Percentiles rank a stretch among this genome's conserved stretches.
Evolutionary conservation across 768 basidiomycete genomes (phyloP).

Genomic region (Ephemerocybe angulata): DNA sequence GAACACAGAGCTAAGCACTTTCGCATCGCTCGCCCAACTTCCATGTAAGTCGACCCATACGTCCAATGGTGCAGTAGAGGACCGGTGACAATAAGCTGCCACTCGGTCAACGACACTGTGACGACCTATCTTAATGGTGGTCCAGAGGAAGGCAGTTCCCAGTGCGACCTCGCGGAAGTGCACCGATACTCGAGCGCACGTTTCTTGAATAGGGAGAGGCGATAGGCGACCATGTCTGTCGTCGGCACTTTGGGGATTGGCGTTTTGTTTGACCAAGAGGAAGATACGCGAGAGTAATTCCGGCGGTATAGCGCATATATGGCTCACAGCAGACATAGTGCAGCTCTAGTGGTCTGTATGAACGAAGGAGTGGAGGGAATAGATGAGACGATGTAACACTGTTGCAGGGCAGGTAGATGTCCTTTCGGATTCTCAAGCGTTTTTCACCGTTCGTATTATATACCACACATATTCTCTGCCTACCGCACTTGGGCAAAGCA

Average conservation of each 20-base stretch:
- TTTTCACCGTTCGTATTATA: no score
- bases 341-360: neutral
- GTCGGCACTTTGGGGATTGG: neutral
- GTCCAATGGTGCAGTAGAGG: slow-evolving; percentile 28
- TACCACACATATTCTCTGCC: no score
- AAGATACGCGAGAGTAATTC: slow-evolving; percentile 10
- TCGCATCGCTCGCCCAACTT: neutral
- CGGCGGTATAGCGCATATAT: neutral
- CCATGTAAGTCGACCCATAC: slow-evolving; percentile 26
- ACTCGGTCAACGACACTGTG: slow-evolving; percentile 18
- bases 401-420: no score
- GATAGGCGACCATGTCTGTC: neutral
- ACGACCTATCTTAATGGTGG: slow-evolving; percentile 27
- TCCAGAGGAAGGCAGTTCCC: slow-evolving; percentile 39
- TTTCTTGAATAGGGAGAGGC: slow-evolving; percentile 31
- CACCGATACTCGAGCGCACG: slow-evolving; percentile 37
- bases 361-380: no score
- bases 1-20: slow-evolving; percentile 5
- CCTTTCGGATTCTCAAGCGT: no score
- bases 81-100: slow-evolving; percentile 31
- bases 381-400: no score
- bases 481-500: no score
- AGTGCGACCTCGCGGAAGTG: slow-evolving; percentile 38
- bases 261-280: slow-evolving; percentile 5
- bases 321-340: neutral